Conservation (phyloP, 352 stramenopile genomes). For the Phytophthora tubulina region DNA sequence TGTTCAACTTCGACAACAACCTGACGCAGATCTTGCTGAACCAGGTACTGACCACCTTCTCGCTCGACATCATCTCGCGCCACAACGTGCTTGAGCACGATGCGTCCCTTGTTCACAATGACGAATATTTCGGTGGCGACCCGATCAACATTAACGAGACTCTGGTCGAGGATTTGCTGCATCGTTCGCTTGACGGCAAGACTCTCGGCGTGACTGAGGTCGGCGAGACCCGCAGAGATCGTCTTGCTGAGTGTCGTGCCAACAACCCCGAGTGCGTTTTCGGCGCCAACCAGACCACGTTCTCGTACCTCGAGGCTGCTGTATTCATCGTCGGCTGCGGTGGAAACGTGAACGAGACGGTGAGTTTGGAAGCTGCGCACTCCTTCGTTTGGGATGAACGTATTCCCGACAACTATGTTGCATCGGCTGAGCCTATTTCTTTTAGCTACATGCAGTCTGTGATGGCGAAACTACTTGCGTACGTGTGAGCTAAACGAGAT, state of each 20-base stretch:
- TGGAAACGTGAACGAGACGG: conserved; percentile 41
- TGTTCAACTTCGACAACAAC: conserved; percentile 42
- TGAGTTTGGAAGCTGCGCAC: conserved; percentile 37
- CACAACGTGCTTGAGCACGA: conserved; percentile 69
- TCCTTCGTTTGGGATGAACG: conserved; percentile 50
- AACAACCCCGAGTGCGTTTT: conserved; percentile 51
- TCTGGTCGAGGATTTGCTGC: conserved; percentile 31
- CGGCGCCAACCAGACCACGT: conserved; percentile 19
- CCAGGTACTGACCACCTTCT: conserved; percentile 36
- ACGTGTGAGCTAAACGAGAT: conserved; percentile 7
- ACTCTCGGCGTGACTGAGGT: conserved; percentile 33
- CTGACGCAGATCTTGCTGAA: conserved; percentile 31
- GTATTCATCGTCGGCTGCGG: conserved; percentile 43
- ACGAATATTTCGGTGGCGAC: conserved; percentile 38
- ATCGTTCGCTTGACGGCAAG: conserved; percentile 26
- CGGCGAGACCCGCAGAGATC: conserved; percentile 32
- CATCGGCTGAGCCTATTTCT: conserved; percentile 30
- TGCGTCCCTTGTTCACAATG: conserved; percentile 41
- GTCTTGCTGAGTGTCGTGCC: conserved; percentile 26
- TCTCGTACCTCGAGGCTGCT: conserved; percentile 41
- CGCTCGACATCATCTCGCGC: conserved; percentile 37
- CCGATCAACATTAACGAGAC: conserved; percentile 36
- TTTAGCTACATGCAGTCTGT: conserved; percentile 35
- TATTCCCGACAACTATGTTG: conserved; percentile 43
- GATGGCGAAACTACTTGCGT: conserved; percentile 37